Evolutionary conservation across 139 green algal genomes (phyloP).

Genomic region (Tetraselmis chui): DNA sequence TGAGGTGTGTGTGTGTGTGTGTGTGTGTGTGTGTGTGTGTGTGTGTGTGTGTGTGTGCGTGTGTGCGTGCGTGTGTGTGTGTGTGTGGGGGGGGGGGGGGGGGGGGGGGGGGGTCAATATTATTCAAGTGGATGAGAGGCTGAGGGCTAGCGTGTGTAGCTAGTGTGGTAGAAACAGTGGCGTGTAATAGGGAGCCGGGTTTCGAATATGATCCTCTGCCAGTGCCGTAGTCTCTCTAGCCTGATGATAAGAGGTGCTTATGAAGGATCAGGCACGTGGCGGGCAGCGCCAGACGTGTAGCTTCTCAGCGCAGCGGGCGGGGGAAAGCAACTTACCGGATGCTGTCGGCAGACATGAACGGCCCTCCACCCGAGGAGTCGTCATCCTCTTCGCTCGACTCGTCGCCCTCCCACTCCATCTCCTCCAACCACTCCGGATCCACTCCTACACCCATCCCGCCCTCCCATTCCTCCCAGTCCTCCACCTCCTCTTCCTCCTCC

Average conservation of each 20-base stretch:
- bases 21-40: neutral
- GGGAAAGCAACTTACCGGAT: constrained; percentile 1
- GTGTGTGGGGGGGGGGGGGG: neutral
- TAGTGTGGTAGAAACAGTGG: no score
- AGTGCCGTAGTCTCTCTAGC: neutral
- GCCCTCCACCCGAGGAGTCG: no score
- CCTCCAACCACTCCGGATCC: constrained; percentile 11
- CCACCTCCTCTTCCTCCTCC: constrained; percentile 8
- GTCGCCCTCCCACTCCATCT: neutral
- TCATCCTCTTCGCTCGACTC: constrained; percentile 3
- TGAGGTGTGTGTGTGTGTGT: neutral
- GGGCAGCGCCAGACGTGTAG: neutral
- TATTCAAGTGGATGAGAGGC: neutral
- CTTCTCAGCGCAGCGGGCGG: neutral
- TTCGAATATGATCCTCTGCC: neutral
- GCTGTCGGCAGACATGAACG: neutral
- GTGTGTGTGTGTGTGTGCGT: neutral
- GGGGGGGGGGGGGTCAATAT: neutral
- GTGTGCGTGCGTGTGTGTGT: neutral
- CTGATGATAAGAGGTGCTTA: constrained; percentile 7
- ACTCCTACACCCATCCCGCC: constrained; percentile 5
- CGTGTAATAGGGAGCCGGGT: no score
- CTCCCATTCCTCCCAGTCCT: constrained; percentile 9
- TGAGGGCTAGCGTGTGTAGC: no score
- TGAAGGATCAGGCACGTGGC: neutral